Base-by-base conservation (phyloP, 345 rosid genomes). In the Durio zibethinus region DNA sequence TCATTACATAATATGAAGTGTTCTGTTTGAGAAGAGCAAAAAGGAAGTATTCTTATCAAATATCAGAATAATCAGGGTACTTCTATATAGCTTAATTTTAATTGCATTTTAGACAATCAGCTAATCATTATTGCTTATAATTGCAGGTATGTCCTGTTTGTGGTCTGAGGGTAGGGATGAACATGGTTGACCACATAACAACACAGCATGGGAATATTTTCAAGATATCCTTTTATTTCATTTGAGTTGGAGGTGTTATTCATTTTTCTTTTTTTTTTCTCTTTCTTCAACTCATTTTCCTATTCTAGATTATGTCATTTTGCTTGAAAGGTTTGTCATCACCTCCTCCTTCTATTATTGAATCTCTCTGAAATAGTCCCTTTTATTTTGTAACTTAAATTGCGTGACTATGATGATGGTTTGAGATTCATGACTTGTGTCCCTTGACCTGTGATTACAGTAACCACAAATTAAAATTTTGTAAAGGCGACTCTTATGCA, bases 401-500 rank as follows among this genome's bases (percentile, higher is more conserved):
- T 14, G 64, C 43, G 35, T 50, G 23, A 61, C 48, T 0, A 75
- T 73, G 76, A 65, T 73, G 63, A 64, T 82, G 71, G 65, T 63
- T 57, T 78, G 63, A 33, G 77, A 68, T 56, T 59, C 12, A 63
- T 75, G 38, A 53, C 23, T 25, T 71, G 78, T 23, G 64, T 87
- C 81, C 94, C 98, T 91, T 93, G 86, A 93, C 89, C 63, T 64
- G 48, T 65, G 68, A 73, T 86, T 87, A 93, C 97, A 80, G 86
- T 78, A 87, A 87, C 78, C 91, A 87, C 71, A 87, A 80, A 72
- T 81, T 89, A 79, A 90, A 84, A 75, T 80, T 80, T 61, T 18
- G 1, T 76, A 86, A 85, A 86, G 83, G 78, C 8, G 81, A 82
- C 43, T 79, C 83, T 36, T 73, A 81, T 78, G 83, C 87, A 76